Base-by-base conservation (phyloP, 352 stramenopile genomes). In the Phytophthora rubi region DNA sequence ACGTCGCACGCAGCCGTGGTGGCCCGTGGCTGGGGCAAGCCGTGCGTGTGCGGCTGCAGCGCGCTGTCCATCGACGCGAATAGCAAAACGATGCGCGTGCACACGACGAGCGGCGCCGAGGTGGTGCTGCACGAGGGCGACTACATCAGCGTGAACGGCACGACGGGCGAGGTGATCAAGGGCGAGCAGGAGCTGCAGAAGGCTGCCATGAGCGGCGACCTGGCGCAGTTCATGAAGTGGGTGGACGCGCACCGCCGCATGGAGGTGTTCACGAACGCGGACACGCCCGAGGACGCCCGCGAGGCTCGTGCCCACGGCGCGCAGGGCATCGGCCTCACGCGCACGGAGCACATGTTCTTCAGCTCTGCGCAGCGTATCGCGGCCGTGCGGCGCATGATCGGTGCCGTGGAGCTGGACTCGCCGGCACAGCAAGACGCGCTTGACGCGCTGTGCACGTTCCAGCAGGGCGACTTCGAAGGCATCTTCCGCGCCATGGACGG, bases 261-360 rank as follows among this genome's bases (percentile, higher is more conserved):
- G 61, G 54, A 70, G 55, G 61, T 74, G 67, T 74, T 62, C 54
- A 70, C 67, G 55, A 74, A 70, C 42, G 67, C 60, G 1, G 67
- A 70, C 60, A 70, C 61, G 10, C 67, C 60, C 28, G 61, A 70
- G n/a, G 67, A 74, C 32, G 61, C 60, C 30, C 67, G 44, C 48
- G 60, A 74, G 60, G 67, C 67, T 30, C 61, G 60, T 49, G 57
- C 51, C 23, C 59, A 73, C 39, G 65, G 65, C 33, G 59, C 59
- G 1, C 58, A 73, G 65, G 67, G 67, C 23, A 74, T 74, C 39
- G 60, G 60, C 21, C 60, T 70, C 6, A 74, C 67, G 67, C 59
- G 60, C 6, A 74, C 67, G 28, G 60, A 70, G 67, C 61, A 74
- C 67, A 74, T 65, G 61, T 74, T 74, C 67, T 74, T 70, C 39